Evolutionary conservation across 768 basidiomycete genomes (phyloP), one percentile per base, ranked within the genome.

Genomic region (Thelephora ganbajun): DNA sequence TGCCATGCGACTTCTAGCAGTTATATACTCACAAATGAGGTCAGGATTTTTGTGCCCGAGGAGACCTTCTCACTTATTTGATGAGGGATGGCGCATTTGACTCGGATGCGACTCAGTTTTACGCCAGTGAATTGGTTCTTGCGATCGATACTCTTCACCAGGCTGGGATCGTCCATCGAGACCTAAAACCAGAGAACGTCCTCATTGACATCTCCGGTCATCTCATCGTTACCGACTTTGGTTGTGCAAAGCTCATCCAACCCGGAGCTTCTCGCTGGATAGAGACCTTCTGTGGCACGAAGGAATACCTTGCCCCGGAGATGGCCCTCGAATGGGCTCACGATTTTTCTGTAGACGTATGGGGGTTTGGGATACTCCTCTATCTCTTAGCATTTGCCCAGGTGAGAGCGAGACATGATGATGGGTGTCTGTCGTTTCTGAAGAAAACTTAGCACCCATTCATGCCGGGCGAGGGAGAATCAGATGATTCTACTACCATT

Each of bases 281-380:
- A 42, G 9, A 30, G 11, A 14, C 43, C 37, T 16, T 9, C 43
- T 44, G 48, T 36, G 45, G 44, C 7, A 50, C 48, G 30, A 39
- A 49, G 30, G 55, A 54, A 36, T 74, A 70, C 53, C 64, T 61
- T 18, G 74, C 78, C 3, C 77, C 79, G 1, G 78, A 80, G 51
- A 50, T 74, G 0, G 50, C 77, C 11, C 61, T 79, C 7, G 72
- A 72, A 0, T 81, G 79, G 79, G 55, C 63, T 13, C 69, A 74
- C 46, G 71, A 75, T 51, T 62, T 56, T 19, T 61, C 68, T 12
- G 74, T 74, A 16, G 79, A 81, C 57, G 71, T 68, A 52, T 81
- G 79, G 78, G 70, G 70, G 0, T 76, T 79, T 50, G 79, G 77
- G 2, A 56, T 73, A 54, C 48, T 75, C 22, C 18, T 41, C 16